Evolutionary conservation across 208 protist species (phyloP), one percentile per base, ranked within the genome.

Genomic region (Angomonas desouzai): DNA sequence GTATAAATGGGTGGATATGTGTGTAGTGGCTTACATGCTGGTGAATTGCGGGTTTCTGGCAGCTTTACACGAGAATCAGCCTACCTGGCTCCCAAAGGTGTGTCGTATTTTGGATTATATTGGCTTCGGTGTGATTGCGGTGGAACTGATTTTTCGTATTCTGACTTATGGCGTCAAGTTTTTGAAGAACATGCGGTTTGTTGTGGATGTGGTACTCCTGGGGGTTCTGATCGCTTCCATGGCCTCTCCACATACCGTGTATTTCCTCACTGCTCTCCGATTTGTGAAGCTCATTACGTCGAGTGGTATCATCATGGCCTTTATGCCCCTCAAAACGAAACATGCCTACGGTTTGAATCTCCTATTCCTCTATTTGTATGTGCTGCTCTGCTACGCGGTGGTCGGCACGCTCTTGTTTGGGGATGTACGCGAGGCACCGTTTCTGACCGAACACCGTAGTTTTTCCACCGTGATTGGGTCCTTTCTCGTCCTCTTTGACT

Each of bases 331-430:
- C 11, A 55, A 49, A 27, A 71, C 51, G 4, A 55, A 65, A 20
- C 53, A 48, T 7, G 11, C 16, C 13, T 49, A 64, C 23, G 34
- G 82, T 27, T 22, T 70, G 45, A 83, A 70, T 66, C 70, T 67
- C 7, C 2, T 71, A 3, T 63, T 40, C 25, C 9, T 86, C 6
- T 77, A 68, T 58, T 32, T 81, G 1, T 34, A 76, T 10, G 51
- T 74, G 0, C 68, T 89, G 1, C 53, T 87, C n/a, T 60, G 55
- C 18, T 92, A 84, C 68, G 77, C 72, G 13, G 70, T 80, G 0
- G 76, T 86, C 7, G 85, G 76, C 13, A 72, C 70, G 6, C 49
- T 67, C 0, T 13, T 92, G 9, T 83, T 92, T 51, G 78, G 79
- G 48, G 51, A 68, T 9, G 10, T 18, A 6, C 7, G 23, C 30